Base-by-base conservation (phyloP, 1,139 yeast genomes). In the Diutina neorugosa region DNA sequence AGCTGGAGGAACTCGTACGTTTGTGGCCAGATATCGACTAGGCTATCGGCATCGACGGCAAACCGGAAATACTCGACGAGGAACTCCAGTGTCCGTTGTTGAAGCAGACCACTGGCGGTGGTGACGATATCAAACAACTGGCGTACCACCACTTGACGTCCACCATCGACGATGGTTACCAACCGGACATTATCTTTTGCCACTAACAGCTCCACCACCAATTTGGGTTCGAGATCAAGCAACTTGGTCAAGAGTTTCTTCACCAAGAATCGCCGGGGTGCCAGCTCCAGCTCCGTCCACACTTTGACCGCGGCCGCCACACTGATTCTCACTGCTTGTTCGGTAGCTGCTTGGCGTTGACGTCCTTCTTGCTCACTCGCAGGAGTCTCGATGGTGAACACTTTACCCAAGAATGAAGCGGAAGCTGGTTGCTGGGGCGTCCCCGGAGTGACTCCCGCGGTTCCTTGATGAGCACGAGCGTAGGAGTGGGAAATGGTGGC, bases 311-410 rank as follows among this genome's bases (percentile, higher is more conserved):
- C 50, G 2, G 50, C 50, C 12, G 37, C 27, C 12, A 27, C 41
- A 3, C 18, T 19, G 21, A 27, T 27, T n/a, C 41, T 14, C 14
- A 46, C 37, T 7, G 50, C 37, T 25, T 25, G 21, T 19, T 25
- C 37, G 19, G 27, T 46, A 3, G 50, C 50, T 4, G 21, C 50
- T 27, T 46, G 50, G 1, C 50, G 50, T 18, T 46, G 50, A 7
- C 50, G 37, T 1, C 40, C 50, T 27, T 46, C 50, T 16, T n/a
- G 40, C 12, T 46, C 50, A 16, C 21, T 46, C 2, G 50, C 50
- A 4, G 50, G 50, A 20, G 50, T 46, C 16, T 46, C 50, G 18
- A 46, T 46, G 23, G 50, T 46, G 12, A 46, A 46, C 40, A 46
- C 50, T 16, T 46, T 46, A 18, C 50, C 50, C 50, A 46, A 46